Percentiles rank a stretch among this genome's conserved stretches.
These are phyloP conservation scores for Aureobasidium melanogenum DNA, from an alignment of 2,329 filamentous ascomycete genomes.

Conservation along the genomic window DNA sequence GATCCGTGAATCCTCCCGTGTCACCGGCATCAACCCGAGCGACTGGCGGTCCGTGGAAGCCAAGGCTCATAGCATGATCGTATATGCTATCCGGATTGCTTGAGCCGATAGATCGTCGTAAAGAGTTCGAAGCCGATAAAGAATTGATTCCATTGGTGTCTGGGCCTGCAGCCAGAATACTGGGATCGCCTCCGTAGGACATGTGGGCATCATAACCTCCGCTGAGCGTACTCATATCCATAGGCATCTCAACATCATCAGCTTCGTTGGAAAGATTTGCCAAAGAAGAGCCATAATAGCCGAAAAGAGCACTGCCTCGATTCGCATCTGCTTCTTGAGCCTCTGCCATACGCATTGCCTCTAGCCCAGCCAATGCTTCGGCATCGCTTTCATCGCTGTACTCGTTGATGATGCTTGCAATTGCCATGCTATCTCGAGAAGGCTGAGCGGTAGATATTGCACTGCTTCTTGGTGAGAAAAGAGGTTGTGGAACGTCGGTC, in stretches of 20 bases:
- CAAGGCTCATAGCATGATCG: constrained; percentile 37
- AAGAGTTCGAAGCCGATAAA: constrained; percentile 36
- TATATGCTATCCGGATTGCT: constrained; percentile 35
- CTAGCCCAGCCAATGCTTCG: constrained; percentile 74
- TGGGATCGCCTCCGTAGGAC: constrained; percentile 49
- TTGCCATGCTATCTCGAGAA: constrained; percentile 14
- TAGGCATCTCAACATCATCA: constrained; percentile 57
- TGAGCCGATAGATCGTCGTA: constrained; percentile 35
- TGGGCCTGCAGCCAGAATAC: constrained; percentile 29
- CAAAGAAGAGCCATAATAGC: constrained; percentile 18
- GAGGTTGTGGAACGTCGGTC: constrained; percentile 22
- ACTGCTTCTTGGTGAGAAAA: constrained; percentile 18
- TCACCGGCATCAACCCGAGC: constrained; percentile 79
- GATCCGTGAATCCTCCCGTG: constrained; percentile 79
- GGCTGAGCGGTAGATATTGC: constrained; percentile 39
- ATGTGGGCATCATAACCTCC: constrained; percentile 59
- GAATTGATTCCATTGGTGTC: constrained; percentile 23
- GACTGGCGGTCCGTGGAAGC: constrained; percentile 49
- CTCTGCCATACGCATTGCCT: constrained; percentile 77
- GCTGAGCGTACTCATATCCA: constrained; percentile 67
- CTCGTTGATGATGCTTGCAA: constrained; percentile 15
- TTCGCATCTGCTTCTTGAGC: constrained; percentile 56
- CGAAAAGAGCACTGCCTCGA: constrained; percentile 37
- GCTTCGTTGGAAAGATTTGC: constrained; percentile 39
- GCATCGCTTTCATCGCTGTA: constrained; percentile 73